Percentiles rank a stretch among this genome's conserved stretches.
Conservation (phyloP, 108 stramenopile genomes). For the Cylindrotheca closterium region DNA sequence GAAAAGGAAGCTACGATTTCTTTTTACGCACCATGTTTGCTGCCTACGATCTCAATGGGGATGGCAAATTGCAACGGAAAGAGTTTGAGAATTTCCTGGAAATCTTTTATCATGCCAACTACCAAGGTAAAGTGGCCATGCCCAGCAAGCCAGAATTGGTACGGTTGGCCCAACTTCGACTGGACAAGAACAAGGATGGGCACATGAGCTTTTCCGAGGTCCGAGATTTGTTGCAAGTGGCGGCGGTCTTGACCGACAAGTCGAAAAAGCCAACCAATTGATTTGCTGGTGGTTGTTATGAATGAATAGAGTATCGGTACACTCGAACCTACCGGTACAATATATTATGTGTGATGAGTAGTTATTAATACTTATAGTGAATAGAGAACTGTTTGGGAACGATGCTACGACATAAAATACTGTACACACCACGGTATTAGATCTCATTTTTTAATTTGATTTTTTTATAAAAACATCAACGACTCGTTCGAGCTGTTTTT, state of each 20-base stretch:
- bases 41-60: constrained; percentile 10
- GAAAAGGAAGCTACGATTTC: constrained; percentile 14
- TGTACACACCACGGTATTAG: too few species aligned
- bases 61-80: constrained; percentile 7
- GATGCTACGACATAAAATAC: too few species aligned
- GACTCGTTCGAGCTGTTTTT: too few species aligned
- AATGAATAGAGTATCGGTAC: too few species aligned
- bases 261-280: too few species aligned
- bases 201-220: constrained; percentile 10
- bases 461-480: too few species aligned
- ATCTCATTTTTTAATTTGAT: too few species aligned
- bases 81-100: constrained; percentile 22
- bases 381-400: too few species aligned
- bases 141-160: constrained; percentile 3
- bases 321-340: too few species aligned
- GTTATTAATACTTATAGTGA: too few species aligned
- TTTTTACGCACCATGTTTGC: constrained; percentile 16
- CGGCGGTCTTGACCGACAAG: constrained; percentile 5
- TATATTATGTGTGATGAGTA: too few species aligned
- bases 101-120: constrained; percentile 18
- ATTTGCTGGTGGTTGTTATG: too few species aligned
- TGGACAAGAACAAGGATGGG: constrained; percentile 10
- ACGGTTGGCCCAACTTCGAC: not conserved
- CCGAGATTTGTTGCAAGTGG: constrained; percentile 19
- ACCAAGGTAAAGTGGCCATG: constrained; percentile 3